phyloP scores from a whole-genome alignment of 176 grass and related monocot genomes.

The Tuctoria greenei region DNA sequence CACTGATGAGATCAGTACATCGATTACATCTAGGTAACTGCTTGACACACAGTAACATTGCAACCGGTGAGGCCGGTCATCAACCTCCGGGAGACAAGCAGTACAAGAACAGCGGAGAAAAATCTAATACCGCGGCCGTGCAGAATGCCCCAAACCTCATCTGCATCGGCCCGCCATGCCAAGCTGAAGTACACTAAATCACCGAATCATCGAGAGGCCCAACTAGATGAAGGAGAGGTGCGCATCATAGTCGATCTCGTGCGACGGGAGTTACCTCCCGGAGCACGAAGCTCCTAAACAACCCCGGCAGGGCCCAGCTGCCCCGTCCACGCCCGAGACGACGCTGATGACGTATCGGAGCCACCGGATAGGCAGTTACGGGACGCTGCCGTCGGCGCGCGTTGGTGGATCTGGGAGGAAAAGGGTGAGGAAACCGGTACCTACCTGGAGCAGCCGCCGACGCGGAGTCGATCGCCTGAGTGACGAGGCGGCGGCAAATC shows the following conservation, averaged over 20 bases:
- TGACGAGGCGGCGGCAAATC: not conserved
- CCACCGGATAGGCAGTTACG: no score
- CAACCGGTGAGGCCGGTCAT: no score
- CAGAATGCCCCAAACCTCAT: not conserved
- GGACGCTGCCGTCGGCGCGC: no score
- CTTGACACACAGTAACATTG: not conserved
- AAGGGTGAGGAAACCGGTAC: no score
- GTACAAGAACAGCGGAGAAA: not conserved
- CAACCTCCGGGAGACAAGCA: not conserved
- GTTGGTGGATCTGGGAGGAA: no score
- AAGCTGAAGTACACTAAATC: not conserved
- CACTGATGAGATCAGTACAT: not conserved
- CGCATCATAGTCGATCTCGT: no score
- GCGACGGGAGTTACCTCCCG: no score
- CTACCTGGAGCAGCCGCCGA: not conserved
- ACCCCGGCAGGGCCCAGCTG: no score
- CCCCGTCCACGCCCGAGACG: no score
- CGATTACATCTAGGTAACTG: not conserved
- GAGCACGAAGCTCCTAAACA: no score
- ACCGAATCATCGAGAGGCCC: not conserved
- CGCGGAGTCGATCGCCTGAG: not conserved
- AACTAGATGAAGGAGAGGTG: not conserved
- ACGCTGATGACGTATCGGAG: no score
- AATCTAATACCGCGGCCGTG: not conserved
- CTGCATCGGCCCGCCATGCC: not conserved